Evolutionary conservation across 345 rosid species (phyloP), one percentile per base, ranked within the genome.

Genomic region (Pelargonium nanum): DNA sequence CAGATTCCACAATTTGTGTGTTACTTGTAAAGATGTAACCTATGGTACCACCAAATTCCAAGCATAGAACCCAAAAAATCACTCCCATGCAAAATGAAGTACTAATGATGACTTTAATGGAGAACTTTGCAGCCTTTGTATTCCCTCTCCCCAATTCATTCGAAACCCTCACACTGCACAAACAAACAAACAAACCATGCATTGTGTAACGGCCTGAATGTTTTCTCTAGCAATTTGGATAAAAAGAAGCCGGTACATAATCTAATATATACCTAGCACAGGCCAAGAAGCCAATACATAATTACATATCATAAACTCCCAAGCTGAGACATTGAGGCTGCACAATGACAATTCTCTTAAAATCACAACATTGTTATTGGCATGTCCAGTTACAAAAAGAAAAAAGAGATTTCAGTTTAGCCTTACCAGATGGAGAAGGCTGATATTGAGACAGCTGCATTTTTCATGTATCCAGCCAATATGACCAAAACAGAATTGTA

Each of bases 91-190:
- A 19, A 4, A 21, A 24, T 16, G 77, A 64, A 19, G 70, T 77
- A 3, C 48, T 3, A 0, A 73, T n/a, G 3, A 48, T 48, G 4
- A 77, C 79, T 62, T 69, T 75, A 4, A 79, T 59, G 0, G 84
- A 58, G 50, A 79, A 79, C 22, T 62, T 61, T 13, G 73, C 78
- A 6, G 79, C 84, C 24, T 67, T 63, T 0, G 74, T 74, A 23
- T 77, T 57, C 34, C 80, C 78, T 59, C 50, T 72, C 20, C 86
- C 86, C 50, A 82, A 26, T 71, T 79, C 82, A 58, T 82, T 82
- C 16, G 82, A 64, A 2, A 82, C 74, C 24, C 86, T 62, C 17
- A 79, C 86, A 0, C 95, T 87, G 53, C 9, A 40, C 2, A 48
- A 30, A 44, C 4, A 48, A 23, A 19, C 4, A 26, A 26, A 45